Conservation (phyloP, 805 yeast species). For the Grigorovia jiainica region DNA sequence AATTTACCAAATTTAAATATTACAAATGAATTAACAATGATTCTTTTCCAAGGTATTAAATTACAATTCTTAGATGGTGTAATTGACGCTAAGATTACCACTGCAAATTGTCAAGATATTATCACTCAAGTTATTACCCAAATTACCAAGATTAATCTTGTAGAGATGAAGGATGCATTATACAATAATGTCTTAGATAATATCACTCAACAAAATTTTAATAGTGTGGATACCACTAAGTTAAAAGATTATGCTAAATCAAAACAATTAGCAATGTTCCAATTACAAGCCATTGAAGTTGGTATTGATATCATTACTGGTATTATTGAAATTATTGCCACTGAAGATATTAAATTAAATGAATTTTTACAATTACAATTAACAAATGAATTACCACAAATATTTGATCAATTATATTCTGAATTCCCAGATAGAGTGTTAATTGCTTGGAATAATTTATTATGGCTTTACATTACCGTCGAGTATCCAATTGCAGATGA, state of each 20-base stretch:
- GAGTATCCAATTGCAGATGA: slow-evolving; percentile 15
- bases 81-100: slow-evolving; percentile 11
- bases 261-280: slow-evolving; percentile 38
- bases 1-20: background rate
- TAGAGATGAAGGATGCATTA: slow-evolving; percentile 22
- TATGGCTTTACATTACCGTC: slow-evolving; percentile 36
- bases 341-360: slow-evolving; percentile 4
- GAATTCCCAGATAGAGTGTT: slow-evolving; percentile 47
- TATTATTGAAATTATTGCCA: slow-evolving; percentile 48
- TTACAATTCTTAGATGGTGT: slow-evolving; percentile 28
- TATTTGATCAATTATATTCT: slow-evolving; percentile 36
- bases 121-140: slow-evolving; percentile 18
- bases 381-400: slow-evolving; percentile 21
- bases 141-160: slow-evolving; percentile 27
- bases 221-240: slow-evolving; percentile 15
- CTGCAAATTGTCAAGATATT: slow-evolving; percentile 16
- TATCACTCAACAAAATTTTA: slow-evolving; percentile 1
- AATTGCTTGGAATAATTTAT: slow-evolving; percentile 60
- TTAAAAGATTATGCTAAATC: slow-evolving; percentile 32
- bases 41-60: slow-evolving; percentile 32
- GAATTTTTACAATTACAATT: slow-evolving; percentile 9
- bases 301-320: slow-evolving; percentile 71
- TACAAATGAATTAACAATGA: slow-evolving; percentile 27
- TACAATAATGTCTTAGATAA: slow-evolving; percentile 2
- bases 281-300: slow-evolving; percentile 57